Conservation (phyloP, 1,284 basidiomycete genomes). For the Marasmius fiardii region DNA sequence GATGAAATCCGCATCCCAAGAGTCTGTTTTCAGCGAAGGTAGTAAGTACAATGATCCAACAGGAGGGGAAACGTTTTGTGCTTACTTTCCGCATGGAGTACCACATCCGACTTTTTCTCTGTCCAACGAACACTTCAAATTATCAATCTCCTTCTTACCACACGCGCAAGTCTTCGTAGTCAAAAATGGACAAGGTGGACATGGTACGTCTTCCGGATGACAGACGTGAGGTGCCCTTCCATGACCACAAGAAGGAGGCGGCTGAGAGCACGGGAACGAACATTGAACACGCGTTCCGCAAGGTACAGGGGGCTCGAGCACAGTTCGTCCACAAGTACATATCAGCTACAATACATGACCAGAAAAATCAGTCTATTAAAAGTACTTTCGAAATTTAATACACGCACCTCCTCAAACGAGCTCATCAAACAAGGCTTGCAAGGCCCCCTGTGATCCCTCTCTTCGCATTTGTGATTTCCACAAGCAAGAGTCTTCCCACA, state of each 20-base stretch:
- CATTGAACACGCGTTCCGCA: conserved; percentile 82
- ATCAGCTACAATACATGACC: conserved; percentile 44
- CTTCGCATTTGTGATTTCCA: conserved; percentile 74
- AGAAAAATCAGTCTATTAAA: conserved; percentile 9
- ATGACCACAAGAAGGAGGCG: conserved; percentile 77
- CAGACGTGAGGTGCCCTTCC: conserved; percentile 74
- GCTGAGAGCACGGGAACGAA: conserved; percentile 73
- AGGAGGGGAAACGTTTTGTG: conserved; percentile 6
- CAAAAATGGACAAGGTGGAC: conserved; percentile 84
- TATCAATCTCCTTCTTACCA: conserved; percentile 74
- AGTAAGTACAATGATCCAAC: neutral
- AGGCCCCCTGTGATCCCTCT: conserved; percentile 75
- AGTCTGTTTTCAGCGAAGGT: conserved; percentile 35
- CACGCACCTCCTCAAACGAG: conserved; percentile 81
- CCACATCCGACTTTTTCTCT: conserved; percentile 80
- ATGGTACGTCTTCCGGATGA: conserved; percentile 63
- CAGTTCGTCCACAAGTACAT: conserved; percentile 71
- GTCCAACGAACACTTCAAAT: conserved; percentile 75
- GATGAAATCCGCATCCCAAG: conserved; percentile 82
- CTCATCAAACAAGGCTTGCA: conserved; percentile 84
- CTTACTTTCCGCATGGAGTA: conserved; percentile 70
- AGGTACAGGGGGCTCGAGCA: conserved; percentile 50
- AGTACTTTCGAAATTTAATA: neutral
- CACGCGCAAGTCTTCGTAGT: conserved; percentile 81
- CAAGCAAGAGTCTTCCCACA: conserved; percentile 74